Base-by-base conservation (phyloP, 352 stramenopile species). In the Pseudoperonospora humuli region DNA sequence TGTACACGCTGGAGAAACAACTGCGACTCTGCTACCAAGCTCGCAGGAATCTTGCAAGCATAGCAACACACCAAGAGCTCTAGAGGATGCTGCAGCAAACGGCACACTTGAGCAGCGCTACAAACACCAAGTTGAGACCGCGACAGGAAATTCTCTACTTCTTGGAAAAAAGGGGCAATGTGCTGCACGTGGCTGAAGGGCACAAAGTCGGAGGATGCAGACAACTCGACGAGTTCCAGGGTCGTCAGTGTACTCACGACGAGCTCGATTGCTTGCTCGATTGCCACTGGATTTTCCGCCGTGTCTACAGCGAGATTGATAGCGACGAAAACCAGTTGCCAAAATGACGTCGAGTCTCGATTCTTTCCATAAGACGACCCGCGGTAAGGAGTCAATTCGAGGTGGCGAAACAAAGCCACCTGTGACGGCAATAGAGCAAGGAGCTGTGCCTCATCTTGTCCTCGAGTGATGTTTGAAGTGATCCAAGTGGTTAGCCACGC, bases 401-500 rank as follows among this genome's bases (percentile, higher is more conserved):
- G 45, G 5, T 58, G 67, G 23, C 52, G 58, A 42, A 76, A 78
- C 21, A 75, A 47, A 20, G 66, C 52, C 25, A 81, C 62, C 50
- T 83, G 73, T 15, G 75, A 77, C 8, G 67, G 65, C 6, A 80
- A 54, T 2, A 76, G 26, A 5, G 57, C 41, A 6, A 81, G 44
- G 1, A 74, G 33, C 19, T 39, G 33, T 35, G 39, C 24, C 1
- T 58, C 48, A 6, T 58, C 40, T 10, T 66, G 42, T 8, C 39
- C 46, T 32, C 48, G 45, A n/a, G 46, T 29, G 6, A 75, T 34
- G 21, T 68, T 74, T 25, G 47, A 59, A 13, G 38, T 54, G 10
- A 84, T 50, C 76, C 71, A 86, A 8, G 57, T 68, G 15, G 21
- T 39, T 7, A 89, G 18, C 76, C 74, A 89, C 6, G 53, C 29